phyloP scores from a whole-genome alignment of 495 filamentous ascomycete species.

The Lasiosphaeria miniovina region DNA sequence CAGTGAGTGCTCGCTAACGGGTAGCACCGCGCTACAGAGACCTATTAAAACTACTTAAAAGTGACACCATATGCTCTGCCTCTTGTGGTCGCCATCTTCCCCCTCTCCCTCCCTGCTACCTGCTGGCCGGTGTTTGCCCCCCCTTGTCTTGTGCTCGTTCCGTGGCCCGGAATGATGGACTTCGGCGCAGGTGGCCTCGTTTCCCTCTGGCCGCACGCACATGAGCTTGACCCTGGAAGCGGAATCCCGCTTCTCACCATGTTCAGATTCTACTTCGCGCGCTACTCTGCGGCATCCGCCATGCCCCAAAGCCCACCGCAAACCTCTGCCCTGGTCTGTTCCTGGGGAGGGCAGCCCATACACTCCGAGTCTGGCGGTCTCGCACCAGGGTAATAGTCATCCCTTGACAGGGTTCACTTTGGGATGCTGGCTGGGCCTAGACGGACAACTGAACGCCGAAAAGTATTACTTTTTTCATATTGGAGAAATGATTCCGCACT shows the following conservation, averaged over 20 bases:
- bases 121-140: not conserved
- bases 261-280: not conserved
- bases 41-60: not conserved
- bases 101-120: not conserved
- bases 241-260: not conserved
- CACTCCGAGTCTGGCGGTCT: not conserved
- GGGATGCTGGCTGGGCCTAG: not conserved
- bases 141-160: not conserved
- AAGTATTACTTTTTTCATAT: not conserved
- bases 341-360: not conserved
- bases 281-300: not conserved
- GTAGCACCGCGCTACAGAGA: too few species aligned
- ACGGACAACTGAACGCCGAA: not conserved
- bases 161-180: not conserved
- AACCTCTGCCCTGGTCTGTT: not conserved
- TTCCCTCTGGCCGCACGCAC: not conserved
- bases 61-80: not conserved
- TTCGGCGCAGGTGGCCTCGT: not conserved
- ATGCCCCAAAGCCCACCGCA: not conserved
- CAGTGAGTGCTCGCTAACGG: too few species aligned
- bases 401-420: not conserved
- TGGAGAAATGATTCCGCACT: not conserved
- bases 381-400: not conserved
- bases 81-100: not conserved
- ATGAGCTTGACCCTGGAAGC: not conserved